Evolutionary conservation across 371 early-diverging fungal species (phyloP).

Genomic region (Rhizopus sp.): DNA sequence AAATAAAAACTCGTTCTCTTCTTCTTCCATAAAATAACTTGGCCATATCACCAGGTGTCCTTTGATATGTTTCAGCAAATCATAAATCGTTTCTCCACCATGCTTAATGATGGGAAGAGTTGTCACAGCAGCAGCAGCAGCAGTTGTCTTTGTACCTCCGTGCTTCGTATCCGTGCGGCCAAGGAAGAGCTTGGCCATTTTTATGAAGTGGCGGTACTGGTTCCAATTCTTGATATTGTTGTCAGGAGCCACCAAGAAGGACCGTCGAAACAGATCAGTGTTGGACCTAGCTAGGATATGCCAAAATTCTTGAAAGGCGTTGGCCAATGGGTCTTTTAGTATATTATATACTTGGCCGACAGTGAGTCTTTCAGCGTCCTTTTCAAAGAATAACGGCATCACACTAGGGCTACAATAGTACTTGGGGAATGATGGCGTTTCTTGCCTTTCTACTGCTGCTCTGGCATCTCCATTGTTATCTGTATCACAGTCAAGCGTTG

Average conservation of each 20-base stretch:
- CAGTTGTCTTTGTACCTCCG: constrained; percentile 23
- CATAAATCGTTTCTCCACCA: constrained; percentile 15
- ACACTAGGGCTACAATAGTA: constrained; percentile 14
- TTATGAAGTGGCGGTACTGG: constrained; percentile 57
- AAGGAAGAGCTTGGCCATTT: constrained; percentile 37
- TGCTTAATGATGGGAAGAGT: constrained; percentile 9
- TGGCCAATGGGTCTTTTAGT: constrained; percentile 56
- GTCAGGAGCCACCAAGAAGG: constrained; percentile 72
- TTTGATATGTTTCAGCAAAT: constrained; percentile 38
- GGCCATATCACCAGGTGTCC: constrained; percentile 66
- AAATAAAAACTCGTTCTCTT: constrained; percentile 49
- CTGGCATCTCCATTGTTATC: constrained; percentile 23
- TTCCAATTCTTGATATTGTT: constrained; percentile 67
- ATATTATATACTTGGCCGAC: constrained; percentile 17
- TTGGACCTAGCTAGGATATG: constrained; percentile 54
- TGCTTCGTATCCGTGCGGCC: constrained; percentile 29
- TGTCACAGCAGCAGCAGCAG: constrained; percentile 22
- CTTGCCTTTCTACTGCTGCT: not conserved
- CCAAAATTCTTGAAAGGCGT: constrained; percentile 55
- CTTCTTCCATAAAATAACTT: constrained; percentile 56
- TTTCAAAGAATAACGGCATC: not conserved
- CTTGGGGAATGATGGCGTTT: not conserved
- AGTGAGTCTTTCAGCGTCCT: not conserved
- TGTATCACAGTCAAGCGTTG: constrained; percentile 23
- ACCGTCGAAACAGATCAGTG: constrained; percentile 55